Evolutionary conservation across 441 rosid genomes (phyloP).

Genomic region (Adansonia madagascariensis): DNA sequence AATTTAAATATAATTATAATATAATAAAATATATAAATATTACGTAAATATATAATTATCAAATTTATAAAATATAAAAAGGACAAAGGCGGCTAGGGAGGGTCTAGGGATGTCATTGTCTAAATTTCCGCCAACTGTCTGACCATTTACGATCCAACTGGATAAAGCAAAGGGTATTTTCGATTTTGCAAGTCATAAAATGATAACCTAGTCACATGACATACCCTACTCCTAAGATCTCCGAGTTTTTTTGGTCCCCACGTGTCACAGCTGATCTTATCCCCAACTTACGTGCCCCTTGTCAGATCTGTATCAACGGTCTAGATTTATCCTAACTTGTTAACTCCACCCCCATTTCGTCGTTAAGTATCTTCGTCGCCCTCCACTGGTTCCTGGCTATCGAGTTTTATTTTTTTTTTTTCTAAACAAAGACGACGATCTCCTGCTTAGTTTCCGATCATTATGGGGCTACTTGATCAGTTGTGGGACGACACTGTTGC

Average conservation of each 20-base stretch:
- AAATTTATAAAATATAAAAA: too few relatives aligned
- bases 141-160: neutral
- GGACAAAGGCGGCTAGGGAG: slow-evolving; percentile 29
- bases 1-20: too few relatives aligned
- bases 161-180: slow-evolving; percentile 31
- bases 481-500: slow-evolving; percentile 98
- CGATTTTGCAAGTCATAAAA: slow-evolving; percentile 1
- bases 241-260: slow-evolving; percentile 38
- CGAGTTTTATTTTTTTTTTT: neutral
- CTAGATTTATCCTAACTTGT: slow-evolving; percentile 37
- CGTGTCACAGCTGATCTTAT: slow-evolving; percentile 48
- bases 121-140: slow-evolving; percentile 29
- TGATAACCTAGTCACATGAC: slow-evolving; percentile 48
- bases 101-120: neutral
- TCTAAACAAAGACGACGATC: neutral
- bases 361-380: slow-evolving; percentile 38
- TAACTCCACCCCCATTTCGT: slow-evolving; percentile 20
- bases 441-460: neutral
- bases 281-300: slow-evolving; percentile 37
- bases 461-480: slow-evolving; percentile 83
- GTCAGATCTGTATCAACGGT: slow-evolving; percentile 47
- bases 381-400: neutral
- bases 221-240: slow-evolving; percentile 3
- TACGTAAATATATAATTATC: too few relatives aligned
- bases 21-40: too few relatives aligned